Evolutionary conservation across 192 early-diverging fungal species (phyloP).

Genomic region (Linnemannia exigua): DNA sequence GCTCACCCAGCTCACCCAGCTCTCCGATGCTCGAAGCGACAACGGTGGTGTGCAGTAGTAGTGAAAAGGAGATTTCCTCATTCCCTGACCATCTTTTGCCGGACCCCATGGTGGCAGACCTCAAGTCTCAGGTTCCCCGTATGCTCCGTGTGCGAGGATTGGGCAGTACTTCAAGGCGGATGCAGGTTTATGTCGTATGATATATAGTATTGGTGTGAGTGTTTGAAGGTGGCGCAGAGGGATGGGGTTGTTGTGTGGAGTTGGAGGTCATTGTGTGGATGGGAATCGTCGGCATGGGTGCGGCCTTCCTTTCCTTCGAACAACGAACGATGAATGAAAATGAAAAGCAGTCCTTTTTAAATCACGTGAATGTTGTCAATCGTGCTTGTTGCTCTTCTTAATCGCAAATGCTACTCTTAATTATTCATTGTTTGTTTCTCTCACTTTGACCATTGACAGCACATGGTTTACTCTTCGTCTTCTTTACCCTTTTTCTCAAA

Average conservation of each 20-base stretch:
- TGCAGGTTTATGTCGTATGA: slow-evolving; percentile 50
- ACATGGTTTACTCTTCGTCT: not conserved
- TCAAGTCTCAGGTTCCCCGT: slow-evolving; percentile 26
- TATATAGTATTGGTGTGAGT: not conserved
- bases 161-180: slow-evolving; percentile 25
- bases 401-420: not conserved
- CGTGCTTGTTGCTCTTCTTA: not conserved
- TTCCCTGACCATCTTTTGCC: slow-evolving; percentile 19
- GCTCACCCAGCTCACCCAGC: slow-evolving; percentile 28
- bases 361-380: not conserved
- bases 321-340: not conserved
- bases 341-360: not conserved
- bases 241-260: not conserved
- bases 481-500: not conserved
- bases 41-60: too few relatives aligned
- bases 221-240: too few relatives aligned
- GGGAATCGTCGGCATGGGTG: not conserved
- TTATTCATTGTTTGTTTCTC: too few relatives aligned
- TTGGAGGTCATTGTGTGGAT: not conserved
- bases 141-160: slow-evolving; percentile 46
- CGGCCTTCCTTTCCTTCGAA: too few relatives aligned
- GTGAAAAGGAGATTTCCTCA: slow-evolving; percentile 20
- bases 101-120: slow-evolving; percentile 11
- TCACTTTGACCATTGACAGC: too few relatives aligned
- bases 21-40: not conserved